Evolutionary conservation across 306 rosid species (phyloP), one percentile per base, ranked within the genome.

Genomic region (Prinsepia uniflora): DNA sequence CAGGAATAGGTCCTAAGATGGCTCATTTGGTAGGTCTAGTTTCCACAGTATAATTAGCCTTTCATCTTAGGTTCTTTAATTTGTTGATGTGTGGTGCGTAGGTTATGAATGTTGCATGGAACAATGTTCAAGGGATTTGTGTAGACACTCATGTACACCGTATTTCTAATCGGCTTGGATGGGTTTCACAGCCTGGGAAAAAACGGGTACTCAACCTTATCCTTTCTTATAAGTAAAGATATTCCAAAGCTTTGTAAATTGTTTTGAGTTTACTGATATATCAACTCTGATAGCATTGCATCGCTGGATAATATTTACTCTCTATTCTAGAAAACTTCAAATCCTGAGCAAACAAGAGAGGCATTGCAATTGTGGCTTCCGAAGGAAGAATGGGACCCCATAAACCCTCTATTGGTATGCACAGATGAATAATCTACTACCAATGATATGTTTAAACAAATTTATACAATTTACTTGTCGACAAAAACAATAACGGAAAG

Each of bases 1-100:
- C 97, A 52, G 97, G 98, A 60, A 92, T 93, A 65, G 98, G 98
- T 65, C 98, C 98, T 63, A 93, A 93, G 87, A 93, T 93, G 82
- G 98, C 97, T 77, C 96, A 93, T 85, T 80, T 93, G 94, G 96
- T 93, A 81, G 68, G 74, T 63, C 58, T 71, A 41, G 59, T 61
- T 45, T 68, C 67, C 30, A 72, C 3, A 6, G 30, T 68, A 34
- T 19, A 76, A 79, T 70, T 62, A 69, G 19, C 46, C 4, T 68
- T 63, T 65, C 71, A 48, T 75, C 61, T 65, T 54, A 63, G 69
- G 70, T 70, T 75, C 74, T 49, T 52, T 15, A 65, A 78, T 45
- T 58, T 44, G 61, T 68, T 75, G 65, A 36, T 75, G 20, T 46
- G 24, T 80, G 81, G 53, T 61, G 62, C 18, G 63, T 70, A 93